Evolutionary conservation across 106 monocot species (phyloP).

Genomic region (Dendrobium catenatum): DNA sequence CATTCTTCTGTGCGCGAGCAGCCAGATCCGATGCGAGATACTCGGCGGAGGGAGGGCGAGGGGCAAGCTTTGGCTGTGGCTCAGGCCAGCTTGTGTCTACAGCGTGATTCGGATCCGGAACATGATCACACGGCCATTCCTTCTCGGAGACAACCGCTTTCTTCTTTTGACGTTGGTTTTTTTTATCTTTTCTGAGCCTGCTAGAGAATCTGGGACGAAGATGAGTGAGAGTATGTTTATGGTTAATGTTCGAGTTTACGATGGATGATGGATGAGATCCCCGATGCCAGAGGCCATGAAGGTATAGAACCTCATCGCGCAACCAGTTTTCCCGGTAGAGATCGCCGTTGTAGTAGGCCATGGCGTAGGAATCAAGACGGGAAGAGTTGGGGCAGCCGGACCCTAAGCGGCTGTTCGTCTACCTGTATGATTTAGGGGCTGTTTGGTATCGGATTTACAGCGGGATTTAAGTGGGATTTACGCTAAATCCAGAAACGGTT

Average conservation of each 20-base stretch:
- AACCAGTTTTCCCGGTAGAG: not conserved
- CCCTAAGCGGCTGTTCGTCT: not conserved
- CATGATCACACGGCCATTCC: slow-evolving; percentile 32
- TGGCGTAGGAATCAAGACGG: not conserved
- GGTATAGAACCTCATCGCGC: slow-evolving; percentile 8
- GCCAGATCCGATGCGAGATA: slow-evolving; percentile 7
- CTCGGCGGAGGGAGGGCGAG: slow-evolving; percentile 7
- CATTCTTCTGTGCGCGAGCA: slow-evolving; percentile 7
- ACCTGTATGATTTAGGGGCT: no score
- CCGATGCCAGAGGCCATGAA: slow-evolving; percentile 15
- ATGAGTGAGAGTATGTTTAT: not conserved
- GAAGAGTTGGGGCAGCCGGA: not conserved
- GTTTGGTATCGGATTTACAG: no score
- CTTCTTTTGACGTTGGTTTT: not conserved
- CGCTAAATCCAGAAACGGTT: no score
- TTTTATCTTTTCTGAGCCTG: slow-evolving; percentile 7
- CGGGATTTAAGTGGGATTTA: no score
- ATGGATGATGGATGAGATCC: not conserved
- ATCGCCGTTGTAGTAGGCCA: not conserved
- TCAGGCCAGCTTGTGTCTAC: slow-evolving; percentile 10
- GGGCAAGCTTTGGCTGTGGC: not conserved
- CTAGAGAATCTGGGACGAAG: not conserved
- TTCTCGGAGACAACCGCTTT: not conserved
- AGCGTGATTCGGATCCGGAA: not conserved
- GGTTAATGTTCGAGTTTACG: not conserved